Evolutionary conservation across 2,329 filamentous ascomycete genomes (phyloP), one percentile per base, ranked within the genome.

Genomic region (Aureobasidium melanogenum): DNA sequence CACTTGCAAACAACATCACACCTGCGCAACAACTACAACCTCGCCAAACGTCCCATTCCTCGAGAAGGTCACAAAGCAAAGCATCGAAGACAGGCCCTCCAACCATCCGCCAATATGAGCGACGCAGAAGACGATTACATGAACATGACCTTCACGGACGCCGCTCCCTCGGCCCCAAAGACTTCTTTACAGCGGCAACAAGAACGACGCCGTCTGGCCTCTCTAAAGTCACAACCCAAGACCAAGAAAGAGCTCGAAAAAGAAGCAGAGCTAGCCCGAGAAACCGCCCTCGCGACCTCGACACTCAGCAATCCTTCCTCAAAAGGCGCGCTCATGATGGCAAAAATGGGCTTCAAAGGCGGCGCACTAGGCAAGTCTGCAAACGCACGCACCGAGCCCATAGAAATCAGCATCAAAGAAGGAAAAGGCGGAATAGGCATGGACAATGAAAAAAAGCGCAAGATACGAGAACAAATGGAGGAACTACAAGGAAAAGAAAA

Each of bases 301-400:
- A 88, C 88, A 5, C 79, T 94, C 96, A 7, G n/a, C n/a, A 82
- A 86, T 22, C 76, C 81, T 17, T 80, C 84, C 54, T 95, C 87
- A 76, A 97, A 97, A 71, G 94, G 93, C 1, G 84, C 95, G 64
- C 85, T 89, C 66, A 97, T 99, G 91, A 96, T 99, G 92, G 88
- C 90, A 24, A 93, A 90, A 74, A 89, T 99, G 81, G 94, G 94
- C 0, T 99, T 95, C 77, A 87, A 85, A 22, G 91, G 92, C 26
- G 85, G 84, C 38, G 82, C 85, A 0, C 78, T 97, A 3, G 94
- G 94, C 1, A 52, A 50, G 9, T 74, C 71, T 30, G 64, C 66
- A 60, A 68, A 75, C 52, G 76, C 77, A 5, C 75, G 81, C 41
- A 79, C 83, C 2, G 89, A 95, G 71, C 94, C 94, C 0, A 84